These are phyloP conservation scores for Passiflora organensis DNA, from an alignment of 345 rosid genomes.

Conservation along the genomic window DNA sequence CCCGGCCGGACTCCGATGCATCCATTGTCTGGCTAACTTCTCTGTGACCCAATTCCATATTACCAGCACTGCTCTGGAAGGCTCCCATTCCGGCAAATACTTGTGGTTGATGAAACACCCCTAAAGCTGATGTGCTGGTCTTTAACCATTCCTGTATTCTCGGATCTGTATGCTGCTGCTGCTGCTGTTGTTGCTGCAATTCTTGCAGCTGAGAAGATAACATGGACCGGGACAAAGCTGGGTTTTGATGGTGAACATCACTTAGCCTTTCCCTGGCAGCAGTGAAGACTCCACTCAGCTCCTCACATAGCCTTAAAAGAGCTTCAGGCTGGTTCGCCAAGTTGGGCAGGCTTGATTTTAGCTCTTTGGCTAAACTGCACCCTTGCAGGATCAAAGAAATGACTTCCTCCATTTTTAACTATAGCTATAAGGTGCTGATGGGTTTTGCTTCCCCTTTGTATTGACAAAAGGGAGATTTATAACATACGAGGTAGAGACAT, in stretches of 20 bases:
- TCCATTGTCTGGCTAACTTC: slow-evolving; percentile 10
- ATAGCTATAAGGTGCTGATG: neutral
- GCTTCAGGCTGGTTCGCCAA: slow-evolving; percentile 24
- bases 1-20: slow-evolving; percentile 12
- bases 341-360: slow-evolving; percentile 41
- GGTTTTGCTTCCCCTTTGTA: neutral
- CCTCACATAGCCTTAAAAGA: slow-evolving; percentile 36
- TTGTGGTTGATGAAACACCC: slow-evolving; percentile 8
- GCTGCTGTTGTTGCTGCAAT: slow-evolving; percentile 9
- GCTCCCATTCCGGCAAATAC: neutral
- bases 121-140: slow-evolving; percentile 18
- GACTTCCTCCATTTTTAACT: slow-evolving; percentile 31
- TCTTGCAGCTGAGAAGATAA: neutral
- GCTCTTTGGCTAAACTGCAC: slow-evolving; percentile 38
- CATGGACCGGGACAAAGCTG: too few relatives aligned
- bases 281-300: slow-evolving; percentile 29
- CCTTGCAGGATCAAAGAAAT: slow-evolving; percentile 43
- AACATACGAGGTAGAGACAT: neutral
- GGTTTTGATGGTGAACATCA: slow-evolving; percentile 6
- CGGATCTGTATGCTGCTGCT: slow-evolving; percentile 23
- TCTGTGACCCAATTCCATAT: slow-evolving; percentile 1
- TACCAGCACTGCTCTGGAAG: neutral
- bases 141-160: slow-evolving; percentile 31
- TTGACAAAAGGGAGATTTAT: neutral
- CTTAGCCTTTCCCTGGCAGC: slow-evolving; percentile 30